Conservation (phyloP, 495 filamentous ascomycete species). For the Rhypophila decipiens region DNA sequence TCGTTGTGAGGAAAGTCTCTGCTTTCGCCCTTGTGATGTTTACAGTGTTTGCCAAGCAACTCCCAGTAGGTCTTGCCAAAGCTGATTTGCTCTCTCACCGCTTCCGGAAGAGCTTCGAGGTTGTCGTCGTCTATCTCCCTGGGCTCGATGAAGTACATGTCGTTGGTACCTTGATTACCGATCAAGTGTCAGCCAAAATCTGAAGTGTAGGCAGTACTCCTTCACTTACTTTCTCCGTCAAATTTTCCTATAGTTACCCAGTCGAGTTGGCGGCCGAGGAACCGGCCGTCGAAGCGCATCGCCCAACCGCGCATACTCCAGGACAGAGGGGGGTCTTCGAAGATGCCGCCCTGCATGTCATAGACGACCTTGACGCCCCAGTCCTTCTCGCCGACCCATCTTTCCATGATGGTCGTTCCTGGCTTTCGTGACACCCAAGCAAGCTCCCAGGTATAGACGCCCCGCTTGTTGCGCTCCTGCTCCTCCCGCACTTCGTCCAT, state of each 20-base stretch:
- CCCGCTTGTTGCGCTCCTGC: not conserved
- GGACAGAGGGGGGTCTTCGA: not conserved
- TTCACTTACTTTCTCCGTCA: not conserved
- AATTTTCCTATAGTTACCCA: not conserved
- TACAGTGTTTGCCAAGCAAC: not conserved
- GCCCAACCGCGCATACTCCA: not conserved
- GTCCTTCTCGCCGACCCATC: not conserved
- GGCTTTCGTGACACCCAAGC: slow-evolving; percentile 1
- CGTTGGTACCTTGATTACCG: no score
- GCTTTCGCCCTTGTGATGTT: slow-evolving; percentile 1
- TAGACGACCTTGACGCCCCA: not conserved
- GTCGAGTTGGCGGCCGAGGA: not conserved
- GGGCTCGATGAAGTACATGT: not conserved
- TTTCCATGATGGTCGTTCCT: not conserved
- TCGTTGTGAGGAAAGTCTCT: not conserved
- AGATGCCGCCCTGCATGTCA: not conserved
- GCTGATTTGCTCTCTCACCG: not conserved
- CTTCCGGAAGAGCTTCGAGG: not conserved
- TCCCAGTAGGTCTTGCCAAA: not conserved
- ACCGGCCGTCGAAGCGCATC: not conserved
- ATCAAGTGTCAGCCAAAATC: no score
- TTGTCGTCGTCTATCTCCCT: not conserved
- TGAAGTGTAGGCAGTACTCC: no score
- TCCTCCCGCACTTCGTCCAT: not conserved
- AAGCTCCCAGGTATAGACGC: not conserved